phyloP scores from a whole-genome alignment of 2,329 filamentous ascomycete genomes.

The Stylonectria norvegica region DNA sequence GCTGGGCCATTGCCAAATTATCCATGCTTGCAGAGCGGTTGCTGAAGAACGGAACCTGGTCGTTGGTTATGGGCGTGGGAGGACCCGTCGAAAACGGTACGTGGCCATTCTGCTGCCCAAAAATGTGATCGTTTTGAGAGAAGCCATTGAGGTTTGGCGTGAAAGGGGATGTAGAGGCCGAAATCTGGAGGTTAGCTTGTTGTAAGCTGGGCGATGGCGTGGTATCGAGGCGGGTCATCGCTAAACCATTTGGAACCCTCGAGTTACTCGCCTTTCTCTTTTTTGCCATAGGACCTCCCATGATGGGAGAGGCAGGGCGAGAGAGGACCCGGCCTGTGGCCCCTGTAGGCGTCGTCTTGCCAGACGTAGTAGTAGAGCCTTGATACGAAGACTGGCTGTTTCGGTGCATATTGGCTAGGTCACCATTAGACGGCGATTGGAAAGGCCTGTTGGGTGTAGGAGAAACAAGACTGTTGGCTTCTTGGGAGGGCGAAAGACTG shows the following conservation, averaged over 20 bases:
- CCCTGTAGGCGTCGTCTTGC: slow-evolving; percentile 32
- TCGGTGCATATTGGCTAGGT: slow-evolving; percentile 58
- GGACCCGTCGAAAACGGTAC: slow-evolving; percentile 53
- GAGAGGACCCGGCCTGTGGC: slow-evolving; percentile 49
- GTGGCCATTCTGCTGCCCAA: slow-evolving; percentile 40
- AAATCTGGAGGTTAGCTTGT: slow-evolving; percentile 37
- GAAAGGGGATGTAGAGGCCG: slow-evolving; percentile 50
- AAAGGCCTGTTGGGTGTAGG: slow-evolving; percentile 42
- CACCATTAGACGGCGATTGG: slow-evolving; percentile 59
- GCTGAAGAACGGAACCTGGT: slow-evolving; percentile 53
- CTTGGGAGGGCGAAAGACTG: slow-evolving; percentile 15
- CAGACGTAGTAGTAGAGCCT: slow-evolving; percentile 21
- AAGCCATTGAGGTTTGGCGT: slow-evolving; percentile 46
- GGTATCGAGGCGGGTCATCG: slow-evolving; percentile 79
- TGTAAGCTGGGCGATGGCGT: slow-evolving; percentile 36
- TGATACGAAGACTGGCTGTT: slow-evolving; percentile 38
- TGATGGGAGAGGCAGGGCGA: slow-evolving; percentile 68
- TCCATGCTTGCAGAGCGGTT: slow-evolving; percentile 64
- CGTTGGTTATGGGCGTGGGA: slow-evolving; percentile 63
- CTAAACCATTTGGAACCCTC: slow-evolving; percentile 68
- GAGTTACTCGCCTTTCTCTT: slow-evolving; percentile 76
- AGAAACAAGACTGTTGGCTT: slow-evolving; percentile 33
- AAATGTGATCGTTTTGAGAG: slow-evolving; percentile 43
- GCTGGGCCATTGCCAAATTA: slow-evolving; percentile 57
- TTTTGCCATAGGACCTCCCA: slow-evolving; percentile 66